A percentile compares a stretch with the other conserved stretches of the same genome.
Conservation (phyloP, 176 grass and related monocot genomes). For the Paspalum notatum region DNA sequence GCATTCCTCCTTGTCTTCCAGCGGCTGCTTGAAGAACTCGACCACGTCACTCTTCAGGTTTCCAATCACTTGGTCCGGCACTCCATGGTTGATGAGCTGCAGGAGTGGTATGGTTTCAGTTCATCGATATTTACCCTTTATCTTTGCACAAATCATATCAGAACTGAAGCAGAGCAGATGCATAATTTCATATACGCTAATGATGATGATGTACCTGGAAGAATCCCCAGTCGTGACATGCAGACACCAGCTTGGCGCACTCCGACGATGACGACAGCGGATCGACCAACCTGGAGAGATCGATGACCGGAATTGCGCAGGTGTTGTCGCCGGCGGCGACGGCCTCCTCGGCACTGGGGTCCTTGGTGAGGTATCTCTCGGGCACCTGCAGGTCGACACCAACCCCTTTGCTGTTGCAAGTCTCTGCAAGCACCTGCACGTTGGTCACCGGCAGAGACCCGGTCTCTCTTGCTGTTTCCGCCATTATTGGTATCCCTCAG, state of each 20-base stretch:
- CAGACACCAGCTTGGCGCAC: conserved; percentile 13
- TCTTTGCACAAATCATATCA: too few relatives aligned
- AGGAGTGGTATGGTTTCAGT: neutral
- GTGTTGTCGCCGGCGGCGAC: neutral
- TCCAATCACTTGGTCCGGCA: conserved; percentile 26
- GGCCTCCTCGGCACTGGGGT: neutral
- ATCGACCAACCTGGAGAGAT: neutral
- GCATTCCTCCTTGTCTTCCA: conserved; percentile 34
- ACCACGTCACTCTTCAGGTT: conserved; percentile 28
- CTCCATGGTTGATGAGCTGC: conserved; percentile 50
- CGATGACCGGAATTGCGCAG: neutral
- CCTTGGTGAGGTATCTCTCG: neutral
- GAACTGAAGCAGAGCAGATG: too few relatives aligned
- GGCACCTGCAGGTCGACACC: neutral
- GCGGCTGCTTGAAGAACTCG: conserved; percentile 42
- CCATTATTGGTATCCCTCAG: neutral
- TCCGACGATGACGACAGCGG: neutral
- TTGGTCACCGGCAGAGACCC: conserved; percentile 22
- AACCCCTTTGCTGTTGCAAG: neutral
- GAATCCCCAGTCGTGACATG: conserved; percentile 33
- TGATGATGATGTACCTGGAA: conserved; percentile 22
- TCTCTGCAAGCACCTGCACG: conserved; percentile 21
- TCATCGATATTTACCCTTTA: too few relatives aligned
- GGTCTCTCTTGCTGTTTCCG: neutral
- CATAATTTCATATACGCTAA: too few relatives aligned